These are phyloP conservation scores for Allium sativum DNA, from an alignment of 106 monocot genomes.

Conservation along the genomic window DNA sequence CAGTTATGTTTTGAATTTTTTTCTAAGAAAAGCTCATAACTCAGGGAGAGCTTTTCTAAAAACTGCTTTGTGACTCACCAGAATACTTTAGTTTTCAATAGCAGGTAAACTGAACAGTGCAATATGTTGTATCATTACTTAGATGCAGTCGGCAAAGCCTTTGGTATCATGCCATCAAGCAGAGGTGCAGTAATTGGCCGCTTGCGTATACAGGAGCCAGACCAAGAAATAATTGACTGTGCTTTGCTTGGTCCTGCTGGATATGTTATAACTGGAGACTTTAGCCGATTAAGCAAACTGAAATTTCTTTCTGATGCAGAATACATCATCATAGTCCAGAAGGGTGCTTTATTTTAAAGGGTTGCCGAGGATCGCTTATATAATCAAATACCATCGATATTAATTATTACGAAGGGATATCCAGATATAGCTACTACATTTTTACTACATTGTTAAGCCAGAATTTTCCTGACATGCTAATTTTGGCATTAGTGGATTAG, in stretches of 20 bases:
- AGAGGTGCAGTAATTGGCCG: conserved; percentile 81
- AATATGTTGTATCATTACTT: conserved; percentile 87
- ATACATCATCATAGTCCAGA: conserved; percentile 84
- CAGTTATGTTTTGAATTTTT: conserved; percentile 54
- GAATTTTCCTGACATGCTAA: conserved; percentile 50
- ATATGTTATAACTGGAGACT: conserved; percentile 76
- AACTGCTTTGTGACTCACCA: conserved; percentile 74
- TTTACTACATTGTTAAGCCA: conserved; percentile 50
- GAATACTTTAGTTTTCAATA: conserved; percentile 62
- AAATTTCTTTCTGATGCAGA: conserved; percentile 73
- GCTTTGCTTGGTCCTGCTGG: conserved; percentile 66
- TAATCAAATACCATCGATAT: conserved; percentile 69
- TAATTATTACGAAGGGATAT: conserved; percentile 93
- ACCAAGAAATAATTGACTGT: conserved; percentile 52
- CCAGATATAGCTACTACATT: conserved; percentile 90
- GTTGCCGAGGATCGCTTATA: conserved; percentile 78
- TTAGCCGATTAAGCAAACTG: conserved; percentile 46
- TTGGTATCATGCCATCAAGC: conserved; percentile 82
- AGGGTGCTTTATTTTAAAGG: conserved; percentile 97
- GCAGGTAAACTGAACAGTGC: conserved; percentile 58
- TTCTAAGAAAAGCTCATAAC: conserved; percentile 65
- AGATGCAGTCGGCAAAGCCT: conserved; percentile 78
- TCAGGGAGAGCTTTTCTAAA: conserved; percentile 92
- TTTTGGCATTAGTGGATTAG: conserved; percentile 86
- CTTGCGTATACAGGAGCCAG: conserved; percentile 35